Evolutionary conservation across 1,284 basidiomycete species (phyloP), one percentile per base, ranked within the genome.

Genomic region (Melampsora medusae): DNA sequence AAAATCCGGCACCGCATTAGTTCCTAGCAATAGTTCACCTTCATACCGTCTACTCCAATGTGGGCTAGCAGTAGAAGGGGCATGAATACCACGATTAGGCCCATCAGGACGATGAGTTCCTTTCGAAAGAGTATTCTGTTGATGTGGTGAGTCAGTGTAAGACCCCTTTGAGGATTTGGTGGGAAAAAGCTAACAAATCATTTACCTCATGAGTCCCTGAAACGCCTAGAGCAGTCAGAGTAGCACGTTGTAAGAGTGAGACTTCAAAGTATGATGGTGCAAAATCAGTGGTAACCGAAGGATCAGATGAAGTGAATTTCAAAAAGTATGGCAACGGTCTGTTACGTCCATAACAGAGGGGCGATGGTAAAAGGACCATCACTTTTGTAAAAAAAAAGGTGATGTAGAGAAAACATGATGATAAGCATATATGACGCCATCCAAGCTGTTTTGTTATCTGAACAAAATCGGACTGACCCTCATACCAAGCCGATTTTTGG

Each of bases 331-430:
- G 65, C 14, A 67, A 31, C n/a, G 65, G 65, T 22, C 42, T 17
- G n/a, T 48, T 67, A 7, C 42, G 25, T 17, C 31, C 33, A 38
- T 67, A 67, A 25, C 65, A 67, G 10, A 67, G 22, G 4, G 65
- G 65, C 22, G 65, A 67, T 6, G 65, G 65, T 22, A 67, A 31
- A 17, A 67, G 42, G n/a, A 67, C 65, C 65, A 67, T 67, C 31
- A 67, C 65, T 67, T 33, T 22, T 9, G 35, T 19, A 33, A 31
- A 7, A 67, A 7, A 67, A 28, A 19, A 1, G 33, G 25, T 25
- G 25, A 25, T 25, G 25, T n/a, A 59, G 17, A 59, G 6, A 59
- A 59, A n/a, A 59, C 22, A 59, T 7, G 1, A 25, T 7, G 6
- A 56, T 16, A 19, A 56, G 25, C 12, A 12, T 10, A 42, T 42